Base-by-base conservation (phyloP, 306 rosid species). In the Albizia julibrissin region DNA sequence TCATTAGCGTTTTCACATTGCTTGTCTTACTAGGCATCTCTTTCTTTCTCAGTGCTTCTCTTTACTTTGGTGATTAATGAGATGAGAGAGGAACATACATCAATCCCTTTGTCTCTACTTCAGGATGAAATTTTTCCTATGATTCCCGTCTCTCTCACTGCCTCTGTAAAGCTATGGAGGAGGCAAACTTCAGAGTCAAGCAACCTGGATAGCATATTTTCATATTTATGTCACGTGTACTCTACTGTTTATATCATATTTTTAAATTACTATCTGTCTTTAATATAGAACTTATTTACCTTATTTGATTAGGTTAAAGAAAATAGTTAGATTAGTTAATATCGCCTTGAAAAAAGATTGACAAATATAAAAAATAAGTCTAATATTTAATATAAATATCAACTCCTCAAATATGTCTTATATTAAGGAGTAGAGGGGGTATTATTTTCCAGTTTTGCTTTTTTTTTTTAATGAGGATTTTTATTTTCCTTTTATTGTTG, bases 291-390 rank as follows among this genome's bases (percentile, higher is more conserved):
- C n/a, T n/a, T 29, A 37, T 5, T 6, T 37, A 37, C 40, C 8
- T 0, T 5, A 37, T 6, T 37, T 37, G 40, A 37, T 37, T 37
- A 37, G 8, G 6, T 37, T 6, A 37, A 37, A 37, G 0, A 37
- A 37, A 37, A 0, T 0, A 5, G 5, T 37, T 37, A 37, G 6
- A 37, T 37, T 37, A 37, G 1, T 37, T 37, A 37, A 37, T 37
- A 37, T 37, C 1, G 0, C 8, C 8, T 0, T 37, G 6, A 0
- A 0, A 37, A 37, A 37, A 37, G 0, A 37, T 37, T 37, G 8
- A 37, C 1, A 37, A 37, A 37, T 37, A 37, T 37, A 6, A 6
- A 37, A 37, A 37, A 37, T 6, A 37, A 37, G 8, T 1, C 1
- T 37, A 37, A 6, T 6, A 37, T 37, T 0, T 37, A 37, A 1